A percentile compares a stretch with the other conserved stretches of the same genome.
phyloP scores from a whole-genome alignment of 768 basidiomycete species.

The Termitomyces heimii region DNA sequence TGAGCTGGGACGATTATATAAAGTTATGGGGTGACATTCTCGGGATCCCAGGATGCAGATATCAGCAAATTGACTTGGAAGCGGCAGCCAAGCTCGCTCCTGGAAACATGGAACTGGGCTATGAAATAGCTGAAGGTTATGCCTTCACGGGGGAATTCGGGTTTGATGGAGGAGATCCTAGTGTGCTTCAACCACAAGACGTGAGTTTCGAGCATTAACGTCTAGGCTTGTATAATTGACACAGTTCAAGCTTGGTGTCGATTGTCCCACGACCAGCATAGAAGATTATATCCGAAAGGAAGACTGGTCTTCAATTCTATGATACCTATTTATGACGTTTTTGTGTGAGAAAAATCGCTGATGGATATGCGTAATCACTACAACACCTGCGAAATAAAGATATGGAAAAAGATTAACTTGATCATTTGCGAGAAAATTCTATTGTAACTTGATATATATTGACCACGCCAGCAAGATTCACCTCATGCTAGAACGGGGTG shows the following conservation, averaged over 20 bases:
- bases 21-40: slow-evolving; percentile 4
- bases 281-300: slow-evolving; percentile 4
- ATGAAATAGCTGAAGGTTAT: not conserved
- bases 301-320: slow-evolving; percentile 3
- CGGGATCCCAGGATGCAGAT: not conserved
- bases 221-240: not conserved
- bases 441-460: not conserved
- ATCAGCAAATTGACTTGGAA: not conserved
- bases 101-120: not conserved
- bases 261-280: slow-evolving; percentile 4
- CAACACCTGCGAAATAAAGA: not conserved
- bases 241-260: not conserved
- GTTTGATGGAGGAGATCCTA: slow-evolving; percentile 2
- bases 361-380: not conserved
- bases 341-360: not conserved
- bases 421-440: not conserved
- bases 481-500: not conserved
- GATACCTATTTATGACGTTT: not conserved
- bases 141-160: slow-evolving; percentile 5
- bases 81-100: not conserved
- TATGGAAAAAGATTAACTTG: not conserved
- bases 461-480: not conserved
- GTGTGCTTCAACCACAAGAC: slow-evolving; percentile 2
- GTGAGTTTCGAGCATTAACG: not conserved
- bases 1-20: slow-evolving; percentile 5